Conservation (phyloP, 768 basidiomycete genomes). For the Glaciozyma martinii region DNA sequence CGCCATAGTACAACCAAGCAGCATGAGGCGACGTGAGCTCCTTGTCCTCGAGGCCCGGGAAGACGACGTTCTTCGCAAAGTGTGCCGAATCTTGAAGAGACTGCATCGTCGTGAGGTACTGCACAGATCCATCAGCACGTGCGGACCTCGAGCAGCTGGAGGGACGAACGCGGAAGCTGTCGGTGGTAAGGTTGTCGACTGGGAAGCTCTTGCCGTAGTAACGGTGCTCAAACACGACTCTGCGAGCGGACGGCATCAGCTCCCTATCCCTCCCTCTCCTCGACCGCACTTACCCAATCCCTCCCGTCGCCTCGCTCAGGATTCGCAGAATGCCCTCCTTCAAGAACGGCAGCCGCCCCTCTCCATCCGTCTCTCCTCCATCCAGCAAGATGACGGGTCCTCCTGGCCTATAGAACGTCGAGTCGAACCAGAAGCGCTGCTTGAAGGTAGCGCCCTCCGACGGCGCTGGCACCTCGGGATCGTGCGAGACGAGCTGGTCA, state of each 20-base stretch:
- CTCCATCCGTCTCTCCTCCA: slow-evolving; percentile 85
- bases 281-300: slow-evolving; percentile 45
- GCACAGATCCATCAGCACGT: slow-evolving; percentile 36
- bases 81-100: slow-evolving; percentile 82
- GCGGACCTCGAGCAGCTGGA: neutral
- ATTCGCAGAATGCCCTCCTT: slow-evolving; percentile 82
- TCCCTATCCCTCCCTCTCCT: neutral
- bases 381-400: slow-evolving; percentile 85
- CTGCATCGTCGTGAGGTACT: slow-evolving; percentile 84
- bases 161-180: slow-evolving; percentile 40
- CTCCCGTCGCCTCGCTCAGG: slow-evolving; percentile 70
- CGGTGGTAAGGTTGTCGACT: slow-evolving; percentile 12
- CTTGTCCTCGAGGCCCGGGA: slow-evolving; percentile 49
- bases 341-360: slow-evolving; percentile 48
- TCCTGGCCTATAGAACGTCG: slow-evolving; percentile 62
- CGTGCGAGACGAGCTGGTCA: slow-evolving; percentile 76
- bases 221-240: slow-evolving; percentile 31
- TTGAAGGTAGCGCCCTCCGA: slow-evolving; percentile 54
- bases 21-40: slow-evolving; percentile 3
- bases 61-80: slow-evolving; percentile 74
- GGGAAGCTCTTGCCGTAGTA: slow-evolving; percentile 63
- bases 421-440: slow-evolving; percentile 89
- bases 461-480: slow-evolving; percentile 35
- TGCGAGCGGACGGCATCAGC: neutral
- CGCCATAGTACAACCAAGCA: slow-evolving; percentile 62